Percentiles rank a stretch among this genome's conserved stretches.
Conservation (phyloP, 202 grass and related monocot genomes). For the Elaeis oleifera region DNA sequence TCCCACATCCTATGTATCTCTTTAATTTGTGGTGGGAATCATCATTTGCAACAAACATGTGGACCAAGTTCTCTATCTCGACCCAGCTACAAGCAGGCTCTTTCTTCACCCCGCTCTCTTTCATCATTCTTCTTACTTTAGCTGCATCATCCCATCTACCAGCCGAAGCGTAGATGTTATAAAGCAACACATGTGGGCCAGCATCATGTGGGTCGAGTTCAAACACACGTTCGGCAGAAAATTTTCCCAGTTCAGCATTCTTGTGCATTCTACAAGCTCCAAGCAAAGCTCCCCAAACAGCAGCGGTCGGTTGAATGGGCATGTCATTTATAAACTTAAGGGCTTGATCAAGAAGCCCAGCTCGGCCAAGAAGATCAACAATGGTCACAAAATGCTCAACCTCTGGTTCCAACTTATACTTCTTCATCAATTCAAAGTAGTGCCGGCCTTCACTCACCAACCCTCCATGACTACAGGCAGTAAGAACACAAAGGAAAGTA, state of each 20-base stretch:
- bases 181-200: constrained; percentile 23
- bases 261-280: constrained; percentile 33
- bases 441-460: constrained; percentile 17
- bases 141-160: constrained; percentile 29
- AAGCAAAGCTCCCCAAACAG: constrained; percentile 32
- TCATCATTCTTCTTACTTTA: constrained; percentile 28
- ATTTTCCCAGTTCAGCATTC: constrained; percentile 20
- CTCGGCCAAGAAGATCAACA: constrained; percentile 28
- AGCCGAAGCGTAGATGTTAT: constrained; percentile 24
- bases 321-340: constrained; percentile 18
- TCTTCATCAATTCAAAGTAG: constrained; percentile 29
- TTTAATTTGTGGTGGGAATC: constrained; percentile 19
- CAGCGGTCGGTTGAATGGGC: constrained; percentile 23
- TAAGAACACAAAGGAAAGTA: constrained; percentile 26
- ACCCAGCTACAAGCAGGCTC: constrained; percentile 32
- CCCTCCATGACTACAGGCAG: constrained; percentile 26
- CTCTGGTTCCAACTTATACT: constrained; percentile 25
- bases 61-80: constrained; percentile 20
- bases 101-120: constrained; percentile 19
- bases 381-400: constrained; percentile 28
- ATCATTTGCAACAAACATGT: constrained; percentile 31
- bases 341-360: constrained; percentile 23
- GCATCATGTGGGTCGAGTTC: constrained; percentile 26
- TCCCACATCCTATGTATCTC: constrained; percentile 26
- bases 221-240: constrained; percentile 15